These are phyloP conservation scores for Xylaria sp. DNA, from an alignment of 2,329 filamentous ascomycete species.

Conservation along the genomic window DNA sequence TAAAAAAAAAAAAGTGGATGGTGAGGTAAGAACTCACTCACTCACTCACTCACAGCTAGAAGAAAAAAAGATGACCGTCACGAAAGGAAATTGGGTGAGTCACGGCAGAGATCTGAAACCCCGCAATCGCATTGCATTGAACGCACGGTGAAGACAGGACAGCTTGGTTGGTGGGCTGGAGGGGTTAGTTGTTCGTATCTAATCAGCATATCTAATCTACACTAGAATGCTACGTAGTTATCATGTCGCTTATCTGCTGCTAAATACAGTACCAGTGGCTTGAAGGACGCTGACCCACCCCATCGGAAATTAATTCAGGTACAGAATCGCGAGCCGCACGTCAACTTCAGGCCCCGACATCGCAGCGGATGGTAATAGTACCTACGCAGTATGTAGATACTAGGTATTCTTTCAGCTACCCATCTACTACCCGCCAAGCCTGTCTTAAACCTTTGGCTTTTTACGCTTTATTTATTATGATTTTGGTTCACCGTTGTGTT, in stretches of 20 bases:
- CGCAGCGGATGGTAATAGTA: background rate
- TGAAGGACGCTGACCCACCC: background rate
- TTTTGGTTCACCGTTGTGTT: too few species aligned
- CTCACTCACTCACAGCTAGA: background rate
- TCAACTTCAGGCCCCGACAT: background rate
- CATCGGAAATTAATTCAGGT: background rate
- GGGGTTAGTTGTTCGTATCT: slow-evolving; percentile 21
- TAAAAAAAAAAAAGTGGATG: background rate
- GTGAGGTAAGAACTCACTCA: background rate
- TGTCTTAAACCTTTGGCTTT: too few species aligned
- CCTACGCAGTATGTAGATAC: too few species aligned
- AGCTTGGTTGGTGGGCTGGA: slow-evolving; percentile 8
- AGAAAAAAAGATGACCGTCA: background rate
- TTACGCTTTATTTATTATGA: too few species aligned
- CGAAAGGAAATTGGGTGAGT: slow-evolving; percentile 20
- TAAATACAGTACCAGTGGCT: too few species aligned
- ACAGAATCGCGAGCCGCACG: background rate
- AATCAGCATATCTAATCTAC: slow-evolving; percentile 5
- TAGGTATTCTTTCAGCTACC: background rate
- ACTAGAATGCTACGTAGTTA: too few species aligned
- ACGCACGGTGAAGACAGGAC: background rate
- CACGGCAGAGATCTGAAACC: slow-evolving; percentile 27
- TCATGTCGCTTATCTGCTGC: too few species aligned
- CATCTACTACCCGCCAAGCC: too few species aligned
- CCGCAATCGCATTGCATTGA: slow-evolving; percentile 30